Evolutionary conservation across 495 filamentous ascomycete species (phyloP), one percentile per base, ranked within the genome.

Genomic region (Xylaria scruposa): DNA sequence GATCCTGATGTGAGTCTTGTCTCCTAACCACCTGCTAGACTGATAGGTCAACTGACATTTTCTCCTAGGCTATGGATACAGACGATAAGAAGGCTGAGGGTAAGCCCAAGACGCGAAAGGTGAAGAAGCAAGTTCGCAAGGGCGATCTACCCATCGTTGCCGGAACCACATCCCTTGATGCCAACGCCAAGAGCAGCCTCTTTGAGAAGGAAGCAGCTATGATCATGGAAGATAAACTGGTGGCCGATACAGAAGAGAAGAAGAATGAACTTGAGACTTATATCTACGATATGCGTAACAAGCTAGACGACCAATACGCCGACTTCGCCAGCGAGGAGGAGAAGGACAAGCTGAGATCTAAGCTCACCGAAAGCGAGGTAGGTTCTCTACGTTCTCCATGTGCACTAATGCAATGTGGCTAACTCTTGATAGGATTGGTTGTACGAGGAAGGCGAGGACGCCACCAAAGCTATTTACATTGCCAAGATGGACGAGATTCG

Each of bases 91-190:
- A 89, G 70, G 88, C 88, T 29, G 92, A 94, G 40, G 87, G 88
- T 72, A 93, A 93, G 82, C 93, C 94, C 77, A 97, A 97, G 92
- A 97, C 90, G 66, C 90, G 95, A 74, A 98, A 98, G 85, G 92
- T 99, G 78, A 98, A 97, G 93, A 99, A 98, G 89, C 97, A 98
- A 85, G 91, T 98, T 70, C 94, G 97, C 81, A 98, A 97, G 87
- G 96, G 96, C 74, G 97, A 98, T 72, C 88, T 99, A 64, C 94
- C 96, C 58, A 91, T 99, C 74, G 89, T 92, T 62, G 84, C 91
- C 72, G 94, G 90, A 71, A 97, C 94, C 24, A 87, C 93, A 29
- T 91, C 94, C 51, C 85, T 97, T 63, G 94, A 97, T 67, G 79
- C 88, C 63, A 68, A 82, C 17, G 79, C 84, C 79, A 97, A 92